phyloP scores from a whole-genome alignment of 2,329 filamentous ascomycete genomes.

The Colletotrichum eremochloae region DNA sequence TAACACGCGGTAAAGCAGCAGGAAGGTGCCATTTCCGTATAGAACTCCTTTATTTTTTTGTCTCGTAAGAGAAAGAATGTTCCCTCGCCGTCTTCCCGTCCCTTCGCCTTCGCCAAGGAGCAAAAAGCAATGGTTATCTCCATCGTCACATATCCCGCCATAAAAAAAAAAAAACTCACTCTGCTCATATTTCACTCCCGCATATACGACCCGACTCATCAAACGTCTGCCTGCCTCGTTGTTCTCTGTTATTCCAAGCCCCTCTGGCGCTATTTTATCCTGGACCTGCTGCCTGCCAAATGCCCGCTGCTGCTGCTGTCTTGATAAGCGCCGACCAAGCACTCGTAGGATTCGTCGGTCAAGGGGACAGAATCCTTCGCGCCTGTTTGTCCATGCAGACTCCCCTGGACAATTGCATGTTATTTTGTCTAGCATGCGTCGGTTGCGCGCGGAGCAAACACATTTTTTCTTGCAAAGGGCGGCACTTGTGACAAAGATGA shows the following conservation, averaged over 20 bases:
- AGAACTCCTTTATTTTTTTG: too few relatives aligned
- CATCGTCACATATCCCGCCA: neutral
- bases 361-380: conserved; percentile 37
- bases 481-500: neutral
- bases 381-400: conserved; percentile 20
- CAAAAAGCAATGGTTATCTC: neutral
- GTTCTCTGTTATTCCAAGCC: neutral
- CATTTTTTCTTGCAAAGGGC: neutral
- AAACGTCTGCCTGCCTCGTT: neutral
- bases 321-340: conserved; percentile 28
- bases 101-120: neutral
- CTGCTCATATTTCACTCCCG: neutral
- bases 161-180: neutral
- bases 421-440: conserved; percentile 19
- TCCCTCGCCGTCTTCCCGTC: neutral
- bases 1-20: neutral
- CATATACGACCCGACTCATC: neutral
- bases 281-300: neutral
- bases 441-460: conserved; percentile 14
- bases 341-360: conserved; percentile 9
- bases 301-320: too few relatives aligned
- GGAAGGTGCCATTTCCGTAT: neutral
- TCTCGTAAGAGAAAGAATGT: neutral
- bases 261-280: too few relatives aligned
- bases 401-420: neutral